Evolutionary conservation across 2,329 filamentous ascomycete species (phyloP).

Genomic region (Onygenales sp.): DNA sequence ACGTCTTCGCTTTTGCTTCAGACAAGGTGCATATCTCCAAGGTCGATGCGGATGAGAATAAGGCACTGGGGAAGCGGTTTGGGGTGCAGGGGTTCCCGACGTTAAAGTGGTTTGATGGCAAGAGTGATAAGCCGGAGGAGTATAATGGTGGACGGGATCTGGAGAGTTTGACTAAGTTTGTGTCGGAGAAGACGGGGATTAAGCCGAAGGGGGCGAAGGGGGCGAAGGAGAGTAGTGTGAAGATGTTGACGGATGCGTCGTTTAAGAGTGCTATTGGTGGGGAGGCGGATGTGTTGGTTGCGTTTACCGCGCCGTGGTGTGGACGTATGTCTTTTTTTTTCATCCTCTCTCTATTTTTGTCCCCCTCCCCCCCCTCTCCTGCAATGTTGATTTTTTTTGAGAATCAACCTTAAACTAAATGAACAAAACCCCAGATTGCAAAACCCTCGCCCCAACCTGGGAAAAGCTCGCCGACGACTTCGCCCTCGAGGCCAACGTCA

Average conservation of each 20-base stretch:
- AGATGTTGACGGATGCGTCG: slow-evolving; percentile 67
- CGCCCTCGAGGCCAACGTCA: slow-evolving; percentile 62
- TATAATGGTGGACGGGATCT: slow-evolving; percentile 83
- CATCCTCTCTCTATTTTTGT: not conserved
- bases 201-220: slow-evolving; percentile 57
- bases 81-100: slow-evolving; percentile 93
- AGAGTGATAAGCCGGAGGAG: slow-evolving; percentile 73
- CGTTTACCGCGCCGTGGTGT: slow-evolving; percentile 98
- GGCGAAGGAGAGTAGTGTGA: slow-evolving; percentile 63
- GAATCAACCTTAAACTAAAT: no score
- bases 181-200: slow-evolving; percentile 77
- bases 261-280: slow-evolving; percentile 71
- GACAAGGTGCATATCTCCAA: slow-evolving; percentile 81
- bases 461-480: slow-evolving; percentile 80
- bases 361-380: no score
- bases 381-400: no score
- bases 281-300: slow-evolving; percentile 84
- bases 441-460: slow-evolving; percentile 82
- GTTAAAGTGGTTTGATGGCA: slow-evolving; percentile 95
- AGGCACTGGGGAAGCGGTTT: slow-evolving; percentile 72
- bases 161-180: slow-evolving; percentile 71
- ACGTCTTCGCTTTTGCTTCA: slow-evolving; percentile 61
- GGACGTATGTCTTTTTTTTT: slow-evolving; percentile 66
- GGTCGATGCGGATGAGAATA: slow-evolving; percentile 88
- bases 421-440: slow-evolving; percentile 64